Percentiles rank a stretch among this genome's conserved stretches.
Evolutionary conservation across 2,329 filamentous ascomycete genomes (phyloP).

Genomic region (Alternaria sp.): DNA sequence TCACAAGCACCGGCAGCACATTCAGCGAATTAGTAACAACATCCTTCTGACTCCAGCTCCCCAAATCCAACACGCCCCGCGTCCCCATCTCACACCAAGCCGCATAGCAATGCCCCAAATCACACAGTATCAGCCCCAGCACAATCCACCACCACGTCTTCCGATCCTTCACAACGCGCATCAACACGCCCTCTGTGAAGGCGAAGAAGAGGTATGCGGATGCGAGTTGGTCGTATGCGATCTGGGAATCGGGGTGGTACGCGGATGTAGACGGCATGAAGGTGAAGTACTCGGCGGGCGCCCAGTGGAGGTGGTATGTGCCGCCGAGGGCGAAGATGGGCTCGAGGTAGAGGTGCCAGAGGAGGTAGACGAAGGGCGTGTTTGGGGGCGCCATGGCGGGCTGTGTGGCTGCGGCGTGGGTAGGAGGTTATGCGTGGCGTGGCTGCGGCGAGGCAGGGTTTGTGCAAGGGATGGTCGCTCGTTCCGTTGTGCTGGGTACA

Average conservation of each 20-base stretch:
- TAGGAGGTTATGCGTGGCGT: not conserved
- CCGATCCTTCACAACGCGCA: slow-evolving; percentile 70
- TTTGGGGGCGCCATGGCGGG: slow-evolving; percentile 22
- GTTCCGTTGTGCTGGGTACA: not conserved
- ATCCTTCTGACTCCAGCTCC: slow-evolving; percentile 47
- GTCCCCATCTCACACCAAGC: slow-evolving; percentile 42
- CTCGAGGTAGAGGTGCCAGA: slow-evolving; percentile 79
- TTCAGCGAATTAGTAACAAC: slow-evolving; percentile 47
- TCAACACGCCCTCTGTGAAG: slow-evolving; percentile 75
- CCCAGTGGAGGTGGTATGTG: slow-evolving; percentile 58
- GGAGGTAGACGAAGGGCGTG: slow-evolving; percentile 65
- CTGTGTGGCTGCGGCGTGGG: not conserved
- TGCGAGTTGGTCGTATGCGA: slow-evolving; percentile 75
- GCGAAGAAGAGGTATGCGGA: slow-evolving; percentile 80
- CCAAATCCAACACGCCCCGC: slow-evolving; percentile 26
- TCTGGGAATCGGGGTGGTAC: slow-evolving; percentile 48
- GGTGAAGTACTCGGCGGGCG: slow-evolving; percentile 65
- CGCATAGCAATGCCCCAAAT: slow-evolving; percentile 71
- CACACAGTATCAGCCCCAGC: slow-evolving; percentile 71
- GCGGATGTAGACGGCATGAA: slow-evolving; percentile 60
- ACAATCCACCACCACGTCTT: slow-evolving; percentile 73
- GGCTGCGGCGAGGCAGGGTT: not conserved
- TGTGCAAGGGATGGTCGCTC: not conserved
- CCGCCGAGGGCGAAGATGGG: slow-evolving; percentile 61
- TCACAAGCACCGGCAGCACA: slow-evolving; percentile 38